phyloP scores from a whole-genome alignment of 176 grass and related monocot species.

The Coix lacrymajobi region DNA sequence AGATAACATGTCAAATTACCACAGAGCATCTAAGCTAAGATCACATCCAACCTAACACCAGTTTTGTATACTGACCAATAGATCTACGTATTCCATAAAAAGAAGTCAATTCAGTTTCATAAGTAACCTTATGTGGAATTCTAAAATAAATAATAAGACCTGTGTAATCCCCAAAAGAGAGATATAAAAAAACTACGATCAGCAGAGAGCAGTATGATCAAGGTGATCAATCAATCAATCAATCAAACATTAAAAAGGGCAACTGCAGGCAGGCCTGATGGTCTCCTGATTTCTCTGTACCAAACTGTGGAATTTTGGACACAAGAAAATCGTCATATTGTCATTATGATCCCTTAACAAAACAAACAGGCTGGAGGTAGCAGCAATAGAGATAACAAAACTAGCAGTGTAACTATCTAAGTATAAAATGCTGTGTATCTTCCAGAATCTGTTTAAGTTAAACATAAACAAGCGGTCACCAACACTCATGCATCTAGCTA shows the following conservation, averaged over 20 bases:
- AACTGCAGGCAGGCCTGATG: neutral
- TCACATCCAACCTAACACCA: neutral
- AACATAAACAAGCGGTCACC: neutral
- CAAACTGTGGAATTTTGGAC: neutral
- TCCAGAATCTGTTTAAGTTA: neutral
- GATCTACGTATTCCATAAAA: neutral
- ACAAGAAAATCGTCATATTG: neutral
- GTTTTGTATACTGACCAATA: neutral
- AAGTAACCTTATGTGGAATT: neutral
- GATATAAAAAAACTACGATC: neutral
- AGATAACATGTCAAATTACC: neutral
- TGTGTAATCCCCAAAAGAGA: neutral
- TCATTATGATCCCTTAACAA: neutral
- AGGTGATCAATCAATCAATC: neutral
- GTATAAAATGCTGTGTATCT: neutral
- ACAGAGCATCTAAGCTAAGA: slow-evolving; percentile 16
- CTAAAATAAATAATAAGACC: neutral
- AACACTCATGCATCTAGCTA: neutral
- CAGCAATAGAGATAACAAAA: neutral
- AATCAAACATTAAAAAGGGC: neutral
- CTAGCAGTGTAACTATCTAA: neutral
- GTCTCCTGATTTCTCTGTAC: neutral
- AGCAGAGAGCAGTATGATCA: neutral
- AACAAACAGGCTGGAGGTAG: neutral
- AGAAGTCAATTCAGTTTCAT: neutral